These are phyloP conservation scores for Plasmodium gonderi DNA, from an alignment of 169 alveolate genomes.

Conservation along the genomic window DNA sequence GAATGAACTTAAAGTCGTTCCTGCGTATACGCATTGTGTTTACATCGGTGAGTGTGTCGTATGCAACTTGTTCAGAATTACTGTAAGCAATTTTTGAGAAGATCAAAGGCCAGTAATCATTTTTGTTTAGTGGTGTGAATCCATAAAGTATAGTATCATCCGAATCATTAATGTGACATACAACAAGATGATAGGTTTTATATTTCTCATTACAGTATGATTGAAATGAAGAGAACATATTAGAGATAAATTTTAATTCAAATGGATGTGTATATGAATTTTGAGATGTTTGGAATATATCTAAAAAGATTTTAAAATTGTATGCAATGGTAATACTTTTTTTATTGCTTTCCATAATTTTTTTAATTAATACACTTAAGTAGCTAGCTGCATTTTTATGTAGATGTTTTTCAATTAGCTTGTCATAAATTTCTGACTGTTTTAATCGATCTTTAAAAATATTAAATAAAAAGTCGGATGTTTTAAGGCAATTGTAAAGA, in stretches of 20 bases:
- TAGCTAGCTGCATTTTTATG: constrained; percentile 67
- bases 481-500: constrained; percentile 43
- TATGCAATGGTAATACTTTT: constrained; percentile 24
- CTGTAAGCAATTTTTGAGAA: constrained; percentile 40
- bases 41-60: constrained; percentile 45
- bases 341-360: constrained; percentile 62
- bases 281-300: constrained; percentile 34
- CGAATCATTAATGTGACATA: constrained; percentile 43
- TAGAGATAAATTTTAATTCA: constrained; percentile 31
- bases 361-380: constrained; percentile 53
- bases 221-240: constrained; percentile 45
- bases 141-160: constrained; percentile 59
- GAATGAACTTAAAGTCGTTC: constrained; percentile 32
- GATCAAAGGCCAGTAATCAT: constrained; percentile 43
- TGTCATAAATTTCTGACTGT: constrained; percentile 60
- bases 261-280: constrained; percentile 48
- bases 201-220: constrained; percentile 64
- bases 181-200: constrained; percentile 48
- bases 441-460: constrained; percentile 56
- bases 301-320: constrained; percentile 17
- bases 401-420: constrained; percentile 48
- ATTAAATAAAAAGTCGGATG: constrained; percentile 40
- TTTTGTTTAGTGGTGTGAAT: constrained; percentile 40
- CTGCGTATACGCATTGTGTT: constrained; percentile 32
- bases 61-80: constrained; percentile 17